Evolutionary conservation across 192 early-diverging fungal genomes (phyloP), one percentile per base, ranked within the genome.

Genomic region (Paraglomus brasilianum): DNA sequence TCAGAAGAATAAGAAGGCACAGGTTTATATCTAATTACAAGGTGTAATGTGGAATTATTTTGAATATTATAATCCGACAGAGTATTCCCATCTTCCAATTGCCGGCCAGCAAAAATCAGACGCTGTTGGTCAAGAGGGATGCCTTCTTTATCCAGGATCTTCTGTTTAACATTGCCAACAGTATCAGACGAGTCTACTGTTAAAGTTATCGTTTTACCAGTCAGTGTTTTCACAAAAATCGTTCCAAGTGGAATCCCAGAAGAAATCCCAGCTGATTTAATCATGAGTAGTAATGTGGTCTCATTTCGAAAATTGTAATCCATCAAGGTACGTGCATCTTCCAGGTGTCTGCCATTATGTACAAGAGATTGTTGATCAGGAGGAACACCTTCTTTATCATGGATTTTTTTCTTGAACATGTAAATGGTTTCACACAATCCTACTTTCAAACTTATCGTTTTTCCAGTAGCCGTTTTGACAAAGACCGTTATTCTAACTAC

Each of bases 121-220:
- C 88, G 86, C 74, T 89, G 88, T 74, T 87, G 85, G 58, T 87
- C 85, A 46, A 84, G 85, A 21, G 83, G 87, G 56, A 88, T 89
- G 7, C 85, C 86, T 77, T 92, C 91, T 77, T 84, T 88, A 49
- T 91, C 81, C 75, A 87, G 89, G 56, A 92, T 92, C 81, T 89
- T 88, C 30, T 71, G 48, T 78, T 91, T 92, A 61, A 92, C 85
- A 49, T 87, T 83, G 49, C 92, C 88, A 61, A 92, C 88, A 48
- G 72, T 55, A 74, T 89, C 87, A 21, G 81, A 83, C 19, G 87
- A 88, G 74, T 90, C 85, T 7, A 90, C 84, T 74, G 91, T 91
- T 46, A 96, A 83, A 66, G 89, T 93, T 77, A 96, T 92, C 63
- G 90, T 94, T 85, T 95, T 95, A 62, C 93, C 93, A 30, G 92